Percentiles rank a stretch among this genome's conserved stretches.
phyloP scores from a whole-genome alignment of 164 flowering plant genomes.

The Aristolochia fimbriata region DNA sequence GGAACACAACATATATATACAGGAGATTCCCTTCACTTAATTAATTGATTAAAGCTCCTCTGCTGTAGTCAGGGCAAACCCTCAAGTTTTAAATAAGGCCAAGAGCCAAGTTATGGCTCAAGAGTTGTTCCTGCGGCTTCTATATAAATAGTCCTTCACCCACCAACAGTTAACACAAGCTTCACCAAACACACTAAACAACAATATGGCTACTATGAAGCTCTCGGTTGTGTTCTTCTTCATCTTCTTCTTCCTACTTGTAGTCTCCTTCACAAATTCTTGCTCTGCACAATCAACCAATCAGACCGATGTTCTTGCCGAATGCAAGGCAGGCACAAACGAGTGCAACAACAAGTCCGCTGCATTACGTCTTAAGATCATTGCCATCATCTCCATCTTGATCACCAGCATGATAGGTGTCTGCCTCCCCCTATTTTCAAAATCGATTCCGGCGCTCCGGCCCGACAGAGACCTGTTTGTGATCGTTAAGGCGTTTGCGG shows the following conservation, averaged over 20 bases:
- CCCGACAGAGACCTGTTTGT: slow-evolving; percentile 18
- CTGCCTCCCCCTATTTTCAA: slow-evolving; percentile 14
- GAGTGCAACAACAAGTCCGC: slow-evolving; percentile 11
- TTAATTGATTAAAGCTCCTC: too few species aligned
- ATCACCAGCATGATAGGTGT: slow-evolving; percentile 22
- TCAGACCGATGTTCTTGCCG: slow-evolving; percentile 1
- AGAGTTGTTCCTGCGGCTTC: too few species aligned
- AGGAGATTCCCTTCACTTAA: too few species aligned
- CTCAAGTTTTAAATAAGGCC: too few species aligned
- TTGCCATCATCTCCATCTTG: slow-evolving; percentile 18
- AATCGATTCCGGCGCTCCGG: slow-evolving; percentile 12
- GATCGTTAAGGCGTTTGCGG: slow-evolving; percentile 20
- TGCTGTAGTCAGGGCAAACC: too few species aligned
- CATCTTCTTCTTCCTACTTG: neutral
- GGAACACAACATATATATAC: too few species aligned
- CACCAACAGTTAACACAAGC: too few species aligned
- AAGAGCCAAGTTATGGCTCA: too few species aligned
- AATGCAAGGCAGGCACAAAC: slow-evolving; percentile 8
- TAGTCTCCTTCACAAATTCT: neutral
- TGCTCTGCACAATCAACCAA: neutral
- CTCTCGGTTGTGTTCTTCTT: neutral
- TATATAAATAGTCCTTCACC: too few species aligned
- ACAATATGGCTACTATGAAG: neutral
- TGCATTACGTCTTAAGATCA: slow-evolving; percentile 17
- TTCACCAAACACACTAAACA: too few species aligned